Evolutionary conservation across 306 rosid genomes (phyloP).

Genomic region (Vachellia pachyceras): DNA sequence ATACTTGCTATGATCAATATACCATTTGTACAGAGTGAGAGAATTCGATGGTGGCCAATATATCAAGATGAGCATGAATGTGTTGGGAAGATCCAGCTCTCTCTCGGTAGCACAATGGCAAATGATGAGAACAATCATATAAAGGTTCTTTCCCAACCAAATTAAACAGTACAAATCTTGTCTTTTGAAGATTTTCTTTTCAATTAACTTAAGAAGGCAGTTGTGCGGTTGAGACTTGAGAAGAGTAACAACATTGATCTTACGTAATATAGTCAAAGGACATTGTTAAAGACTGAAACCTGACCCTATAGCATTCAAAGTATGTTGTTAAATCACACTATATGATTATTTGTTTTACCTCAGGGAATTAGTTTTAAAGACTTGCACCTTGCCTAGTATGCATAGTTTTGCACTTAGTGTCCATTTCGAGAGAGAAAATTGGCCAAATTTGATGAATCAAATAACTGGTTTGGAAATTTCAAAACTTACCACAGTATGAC

Average conservation of each 20-base stretch:
- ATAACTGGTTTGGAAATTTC: not conserved
- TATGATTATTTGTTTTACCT: constrained; percentile 9
- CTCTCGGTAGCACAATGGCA: constrained; percentile 67
- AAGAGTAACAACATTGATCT: constrained; percentile 11
- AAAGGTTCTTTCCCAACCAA: constrained; percentile 62
- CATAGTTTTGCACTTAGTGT: not conserved
- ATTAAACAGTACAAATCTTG: constrained; percentile 17
- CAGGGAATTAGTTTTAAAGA: not conserved
- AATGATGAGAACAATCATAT: constrained; percentile 72
- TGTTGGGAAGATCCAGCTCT: constrained; percentile 92
- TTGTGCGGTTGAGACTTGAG: constrained; percentile 12
- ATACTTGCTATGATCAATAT: constrained; percentile 28
- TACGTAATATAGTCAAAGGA: constrained; percentile 23
- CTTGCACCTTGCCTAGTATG: not conserved
- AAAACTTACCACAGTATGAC: not conserved
- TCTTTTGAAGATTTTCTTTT: constrained; percentile 12
- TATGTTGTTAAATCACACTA: not conserved
- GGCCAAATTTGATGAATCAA: constrained; percentile 13
- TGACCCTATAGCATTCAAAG: not conserved
- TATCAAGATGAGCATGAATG: constrained; percentile 88
- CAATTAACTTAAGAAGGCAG: constrained; percentile 22
- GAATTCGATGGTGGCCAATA: constrained; percentile 91
- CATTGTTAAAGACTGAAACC: constrained; percentile 18
- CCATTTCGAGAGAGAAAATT: constrained; percentile 16
- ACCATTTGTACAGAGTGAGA: constrained; percentile 66